Evolutionary conservation across 257 asterid genomes (phyloP), one percentile per base, ranked within the genome.

Genomic region (Fraxinus cuspidata): DNA sequence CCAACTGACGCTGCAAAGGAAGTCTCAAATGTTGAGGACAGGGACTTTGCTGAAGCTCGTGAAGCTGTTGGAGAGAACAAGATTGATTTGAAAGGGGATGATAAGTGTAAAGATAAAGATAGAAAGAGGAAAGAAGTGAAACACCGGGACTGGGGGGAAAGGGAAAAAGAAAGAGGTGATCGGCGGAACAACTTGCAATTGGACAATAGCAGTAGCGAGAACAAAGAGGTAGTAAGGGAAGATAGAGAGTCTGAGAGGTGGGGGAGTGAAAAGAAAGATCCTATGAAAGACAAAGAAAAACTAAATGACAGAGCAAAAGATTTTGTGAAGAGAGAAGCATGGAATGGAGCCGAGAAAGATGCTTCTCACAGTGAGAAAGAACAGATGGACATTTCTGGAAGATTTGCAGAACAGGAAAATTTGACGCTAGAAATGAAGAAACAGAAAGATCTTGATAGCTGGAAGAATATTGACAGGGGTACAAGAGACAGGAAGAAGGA

Each of bases 61-160:
- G 97, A 92, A 79, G 85, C 95, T 56, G 90, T 90, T 78, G 94
- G 96, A 68, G 97, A 92, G 84, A 95, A 89, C 85, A 92, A 87
- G 84, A 88, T 89, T 77, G 98, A 93, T 77, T 40, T 82, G 78
- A 92, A 86, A 86, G 97, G 86, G 72, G 98, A 92, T 35, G 97
- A 94, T 71, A 94, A 90, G 75, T 85, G 85, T 80, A 92, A 89
- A 83, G 97, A 93, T 32, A 95, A 85, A 86, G 99, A 95, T 72
- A 87, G 94, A 80, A 93, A 91, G 85, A 88, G 94, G 89, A 95
- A 93, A 88, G 99, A 95, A 80, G 89, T 85, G 80, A 95, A 91
- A 84, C 97, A 88, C 63, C 87, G 97, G 84, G 99, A 95, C 60
- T 90, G 94, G 96, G 97, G 92, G 63, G 98, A 93, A 77, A 88